These are phyloP conservation scores for Tubosaeta sp. DNA, from an alignment of 768 basidiomycete species.

Conservation along the genomic window DNA sequence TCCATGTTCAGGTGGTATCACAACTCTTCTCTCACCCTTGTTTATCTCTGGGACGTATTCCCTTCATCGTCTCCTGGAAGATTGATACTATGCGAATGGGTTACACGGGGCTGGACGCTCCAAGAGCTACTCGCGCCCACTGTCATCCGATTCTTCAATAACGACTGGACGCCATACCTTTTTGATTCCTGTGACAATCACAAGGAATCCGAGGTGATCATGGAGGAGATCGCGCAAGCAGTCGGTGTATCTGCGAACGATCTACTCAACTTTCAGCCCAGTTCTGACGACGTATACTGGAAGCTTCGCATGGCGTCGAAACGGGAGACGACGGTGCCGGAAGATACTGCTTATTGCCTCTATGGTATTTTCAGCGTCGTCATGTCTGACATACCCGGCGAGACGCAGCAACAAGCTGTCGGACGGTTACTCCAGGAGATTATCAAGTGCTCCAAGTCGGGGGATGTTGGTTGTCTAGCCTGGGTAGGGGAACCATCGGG, in stretches of 20 bases:
- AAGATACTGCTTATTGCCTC: conserved; percentile 6
- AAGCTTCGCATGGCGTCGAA: conserved; percentile 10
- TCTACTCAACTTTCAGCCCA: conserved; percentile 1
- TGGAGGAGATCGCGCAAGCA: not conserved
- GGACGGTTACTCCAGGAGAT: conserved; percentile 1
- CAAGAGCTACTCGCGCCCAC: conserved; percentile 11
- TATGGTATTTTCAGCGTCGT: conserved; percentile 1
- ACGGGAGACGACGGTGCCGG: not conserved
- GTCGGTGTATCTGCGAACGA: not conserved
- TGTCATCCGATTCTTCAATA: conserved; percentile 1
- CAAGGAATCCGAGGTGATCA: conserved; percentile 4
- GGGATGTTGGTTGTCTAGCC: not conserved
- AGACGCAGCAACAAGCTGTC: conserved; percentile 1
- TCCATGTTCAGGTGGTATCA: conserved; percentile 12
- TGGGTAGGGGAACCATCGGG: not conserved
- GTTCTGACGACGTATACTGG: not conserved
- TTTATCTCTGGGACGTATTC: conserved; percentile 7
- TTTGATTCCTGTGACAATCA: not conserved
- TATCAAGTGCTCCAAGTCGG: not conserved
- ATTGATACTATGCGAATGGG: not conserved
- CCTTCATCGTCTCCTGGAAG: not conserved
- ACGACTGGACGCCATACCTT: conserved; percentile 6
- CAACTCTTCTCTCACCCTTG: conserved; percentile 4
- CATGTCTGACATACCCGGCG: conserved; percentile 2
- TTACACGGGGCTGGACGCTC: conserved; percentile 9